Percentiles rank a stretch among this genome's conserved stretches.
Conservation (phyloP, 78 protist genomes). For the Paulinella micropora region DNA sequence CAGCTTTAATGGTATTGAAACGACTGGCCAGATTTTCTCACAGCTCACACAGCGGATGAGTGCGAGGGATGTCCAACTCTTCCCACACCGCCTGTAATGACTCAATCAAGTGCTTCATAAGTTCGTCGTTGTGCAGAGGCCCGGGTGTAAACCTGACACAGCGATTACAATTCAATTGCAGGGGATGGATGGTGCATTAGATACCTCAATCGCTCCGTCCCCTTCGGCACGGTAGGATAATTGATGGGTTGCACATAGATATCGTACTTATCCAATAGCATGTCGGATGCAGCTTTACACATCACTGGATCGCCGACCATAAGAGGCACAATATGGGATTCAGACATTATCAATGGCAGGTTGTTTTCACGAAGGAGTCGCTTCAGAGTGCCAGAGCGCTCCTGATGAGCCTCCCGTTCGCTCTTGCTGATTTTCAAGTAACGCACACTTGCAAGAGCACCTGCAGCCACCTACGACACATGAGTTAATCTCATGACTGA, state of each 20-base stretch:
- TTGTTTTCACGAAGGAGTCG: neutral
- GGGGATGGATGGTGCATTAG: too few relatives aligned
- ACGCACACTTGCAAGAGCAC: constrained; percentile 59
- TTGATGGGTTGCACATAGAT: constrained; percentile 82
- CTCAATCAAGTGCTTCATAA: neutral
- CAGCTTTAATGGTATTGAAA: too few relatives aligned
- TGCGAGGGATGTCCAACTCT: too few relatives aligned
- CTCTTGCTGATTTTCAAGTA: constrained; percentile 36
- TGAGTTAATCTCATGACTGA: too few relatives aligned
- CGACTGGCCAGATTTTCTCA: too few relatives aligned
- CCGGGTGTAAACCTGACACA: constrained; percentile 28
- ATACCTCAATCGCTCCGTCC: constrained; percentile 56
- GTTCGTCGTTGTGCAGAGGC: neutral
- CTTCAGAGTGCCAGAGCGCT: neutral
- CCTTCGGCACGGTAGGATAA: constrained; percentile 78
- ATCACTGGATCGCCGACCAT: constrained; percentile 62
- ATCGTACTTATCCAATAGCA: constrained; percentile 40
- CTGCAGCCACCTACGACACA: too few relatives aligned
- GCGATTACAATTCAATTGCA: too few relatives aligned
- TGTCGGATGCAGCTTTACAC: constrained; percentile 52
- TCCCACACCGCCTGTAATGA: too few relatives aligned
- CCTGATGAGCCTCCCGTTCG: constrained; percentile 45
- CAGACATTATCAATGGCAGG: constrained; percentile 48
- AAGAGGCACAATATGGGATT: constrained; percentile 66
- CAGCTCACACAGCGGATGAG: too few relatives aligned